phyloP scores from a whole-genome alignment of 306 rosid species.

The Rubus idaeus region DNA sequence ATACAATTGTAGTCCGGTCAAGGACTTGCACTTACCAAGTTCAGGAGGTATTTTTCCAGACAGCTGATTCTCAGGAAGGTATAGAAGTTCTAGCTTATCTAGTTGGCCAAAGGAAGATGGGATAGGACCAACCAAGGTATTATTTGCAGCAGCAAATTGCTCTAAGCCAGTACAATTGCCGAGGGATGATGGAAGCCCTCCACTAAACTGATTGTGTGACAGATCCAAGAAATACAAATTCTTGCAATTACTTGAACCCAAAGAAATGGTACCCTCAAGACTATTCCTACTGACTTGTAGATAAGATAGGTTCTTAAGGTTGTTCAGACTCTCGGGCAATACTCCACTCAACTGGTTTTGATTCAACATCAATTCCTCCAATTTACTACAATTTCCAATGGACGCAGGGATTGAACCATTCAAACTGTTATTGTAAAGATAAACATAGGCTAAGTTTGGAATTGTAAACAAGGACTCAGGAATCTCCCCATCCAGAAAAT shows the following conservation, averaged over 20 bases:
- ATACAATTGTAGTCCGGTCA: slow-evolving; percentile 45
- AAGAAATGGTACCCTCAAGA: slow-evolving; percentile 61
- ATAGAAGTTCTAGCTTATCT: slow-evolving; percentile 30
- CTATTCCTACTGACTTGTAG: slow-evolving; percentile 34
- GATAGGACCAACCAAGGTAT: slow-evolving; percentile 59
- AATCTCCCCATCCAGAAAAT: slow-evolving; percentile 44
- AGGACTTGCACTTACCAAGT: slow-evolving; percentile 63
- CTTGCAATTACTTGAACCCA: slow-evolving; percentile 44
- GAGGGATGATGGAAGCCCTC: slow-evolving; percentile 57
- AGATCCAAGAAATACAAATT: slow-evolving; percentile 48
- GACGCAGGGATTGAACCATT: slow-evolving; percentile 62
- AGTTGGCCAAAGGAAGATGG: slow-evolving; percentile 67
- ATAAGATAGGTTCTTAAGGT: slow-evolving; percentile 37
- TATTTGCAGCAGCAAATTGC: slow-evolving; percentile 24
- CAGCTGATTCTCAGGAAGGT: slow-evolving; percentile 53
- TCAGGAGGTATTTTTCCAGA: slow-evolving; percentile 71
- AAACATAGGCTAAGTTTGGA: slow-evolving; percentile 29
- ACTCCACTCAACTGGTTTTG: slow-evolving; percentile 45
- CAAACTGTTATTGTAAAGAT: slow-evolving; percentile 44
- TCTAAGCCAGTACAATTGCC: slow-evolving; percentile 61
- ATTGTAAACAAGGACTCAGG: slow-evolving; percentile 52
- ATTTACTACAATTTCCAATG: slow-evolving; percentile 55
- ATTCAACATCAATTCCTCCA: slow-evolving; percentile 40
- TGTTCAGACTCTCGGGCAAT: slow-evolving; percentile 53
- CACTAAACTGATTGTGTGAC: slow-evolving; percentile 52